Evolutionary conservation across 495 filamentous ascomycete species (phyloP).

Genomic region (Talaromyces adpressus): DNA sequence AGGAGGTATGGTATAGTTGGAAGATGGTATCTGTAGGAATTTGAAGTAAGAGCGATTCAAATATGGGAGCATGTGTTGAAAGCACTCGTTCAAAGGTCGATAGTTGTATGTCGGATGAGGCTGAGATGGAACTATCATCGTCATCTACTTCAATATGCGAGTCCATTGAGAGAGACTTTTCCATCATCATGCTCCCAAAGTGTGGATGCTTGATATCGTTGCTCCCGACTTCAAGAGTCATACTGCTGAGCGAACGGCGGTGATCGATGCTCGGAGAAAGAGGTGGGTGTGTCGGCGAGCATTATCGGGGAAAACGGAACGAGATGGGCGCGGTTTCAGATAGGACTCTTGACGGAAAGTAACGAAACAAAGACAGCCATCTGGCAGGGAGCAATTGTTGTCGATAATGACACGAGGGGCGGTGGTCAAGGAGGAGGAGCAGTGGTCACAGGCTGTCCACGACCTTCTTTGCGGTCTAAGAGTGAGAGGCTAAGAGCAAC

Average conservation of each 20-base stretch:
- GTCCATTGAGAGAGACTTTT: background rate
- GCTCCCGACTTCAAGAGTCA: conserved; percentile 4
- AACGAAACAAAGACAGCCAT: conserved; percentile 5
- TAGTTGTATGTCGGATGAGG: conserved; percentile 25
- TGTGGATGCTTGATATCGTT: background rate
- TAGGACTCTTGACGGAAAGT: conserved; percentile 2
- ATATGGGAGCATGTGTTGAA: conserved; percentile 46
- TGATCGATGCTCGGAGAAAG: background rate
- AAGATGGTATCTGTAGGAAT: conserved; percentile 49
- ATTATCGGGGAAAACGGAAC: conserved; percentile 6
- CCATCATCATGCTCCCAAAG: conserved; percentile 13
- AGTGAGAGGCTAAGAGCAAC: background rate
- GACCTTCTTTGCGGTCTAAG: background rate
- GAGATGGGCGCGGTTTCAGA: background rate
- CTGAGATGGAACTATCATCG: conserved; percentile 15
- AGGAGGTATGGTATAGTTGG: conserved; percentile 51
- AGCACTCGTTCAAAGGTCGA: conserved; percentile 47
- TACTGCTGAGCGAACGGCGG: background rate
- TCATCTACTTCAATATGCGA: background rate
- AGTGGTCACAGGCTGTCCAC: background rate
- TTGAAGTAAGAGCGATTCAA: conserved; percentile 52
- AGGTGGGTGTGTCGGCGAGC: conserved; percentile 2
- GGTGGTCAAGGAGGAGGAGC: background rate
- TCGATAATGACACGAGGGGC: background rate
- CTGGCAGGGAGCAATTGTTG: conserved; percentile 1